Base-by-base conservation (phyloP, 2,329 filamentous ascomycete species). In the Ilyonectria sp. region DNA sequence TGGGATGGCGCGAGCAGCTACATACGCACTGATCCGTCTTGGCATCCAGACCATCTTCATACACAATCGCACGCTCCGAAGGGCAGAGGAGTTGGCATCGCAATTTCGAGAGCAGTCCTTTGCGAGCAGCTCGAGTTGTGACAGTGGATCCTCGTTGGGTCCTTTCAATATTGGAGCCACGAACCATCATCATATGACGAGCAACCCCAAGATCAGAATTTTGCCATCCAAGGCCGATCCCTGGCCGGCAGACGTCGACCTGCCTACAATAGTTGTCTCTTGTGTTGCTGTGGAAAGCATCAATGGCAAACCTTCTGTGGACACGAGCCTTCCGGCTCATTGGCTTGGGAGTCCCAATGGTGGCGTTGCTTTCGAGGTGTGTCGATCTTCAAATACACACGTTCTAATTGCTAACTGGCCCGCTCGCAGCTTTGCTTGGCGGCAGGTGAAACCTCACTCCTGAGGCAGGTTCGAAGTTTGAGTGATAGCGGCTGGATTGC, bases 11-110 rank as follows among this genome's bases (percentile, higher is more conserved):
- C 86, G 93, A 65, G 92, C 93, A 3, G 91, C 92, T 1, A 88
- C 94, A 2, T 95, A 95, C 73, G 90, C 93, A 2, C 90, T 95
- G 87, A 85, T 95, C 29, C 92, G 93, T 71, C 84, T 95, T 6
- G 93, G 93, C 2, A 92, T 94, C 52, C 89, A 90, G 66, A 92
- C 93, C 70, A 92, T 95, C 53, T 90, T 92, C 70, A 87, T 95
- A 26, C 91, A 89, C 78, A 95, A 95, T 74, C 86, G 93, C 31
- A 94, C 92, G 0, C 69, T 85, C 2, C 83, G 85, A 17, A 91
- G 91, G 55, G 92, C 93, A 0, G 84, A 90, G 60, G 89, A 86
- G 49, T 85, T 95, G 26, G 26, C 26, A 26, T 26, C 26, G 5
- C 26, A 26, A 26, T 26, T 26, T 5, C 26, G 26, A 26, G 26